Conservation (phyloP, 306 rosid species). For the Lathyrus tuberosus region DNA sequence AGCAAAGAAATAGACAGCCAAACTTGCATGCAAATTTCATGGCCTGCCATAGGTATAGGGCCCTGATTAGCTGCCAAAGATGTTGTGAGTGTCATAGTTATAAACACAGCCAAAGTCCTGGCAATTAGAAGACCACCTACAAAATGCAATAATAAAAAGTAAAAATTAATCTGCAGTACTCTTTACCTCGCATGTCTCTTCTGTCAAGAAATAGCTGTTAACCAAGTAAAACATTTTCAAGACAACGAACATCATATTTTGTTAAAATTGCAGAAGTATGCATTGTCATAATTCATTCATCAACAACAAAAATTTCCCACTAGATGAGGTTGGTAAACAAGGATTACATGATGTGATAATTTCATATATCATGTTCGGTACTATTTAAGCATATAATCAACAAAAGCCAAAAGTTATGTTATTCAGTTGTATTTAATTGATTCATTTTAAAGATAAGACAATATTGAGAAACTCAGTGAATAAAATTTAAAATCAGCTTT, state of each 20-base stretch:
- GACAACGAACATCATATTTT: constrained; percentile 29
- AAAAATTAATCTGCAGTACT: constrained; percentile 30
- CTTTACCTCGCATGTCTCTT: constrained; percentile 6
- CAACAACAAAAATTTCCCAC: constrained; percentile 7
- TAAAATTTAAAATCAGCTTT: constrained; percentile 7
- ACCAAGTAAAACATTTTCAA: constrained; percentile 25
- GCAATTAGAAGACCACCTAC: constrained; percentile 86
- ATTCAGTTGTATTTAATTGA: constrained; percentile 5
- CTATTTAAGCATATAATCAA: no score
- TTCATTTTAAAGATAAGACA: constrained; percentile 18
- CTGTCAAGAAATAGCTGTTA: constrained; percentile 21
- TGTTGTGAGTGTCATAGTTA: constrained; percentile 78
- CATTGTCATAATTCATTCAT: not conserved
- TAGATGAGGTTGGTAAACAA: not conserved
- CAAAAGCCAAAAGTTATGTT: not conserved
- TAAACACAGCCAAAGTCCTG: constrained; percentile 81
- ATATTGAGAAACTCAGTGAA: constrained; percentile 13
- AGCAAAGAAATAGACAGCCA: constrained; percentile 92
- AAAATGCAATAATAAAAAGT: constrained; percentile 34
- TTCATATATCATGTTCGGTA: no score
- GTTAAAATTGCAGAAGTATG: constrained; percentile 14
- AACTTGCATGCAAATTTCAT: constrained; percentile 86
- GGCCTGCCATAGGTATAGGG: constrained; percentile 88
- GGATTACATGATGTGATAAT: not conserved
- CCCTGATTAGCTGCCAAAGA: constrained; percentile 91